These are phyloP conservation scores for Blepharisma undulans DNA, from an alignment of 169 alveolate genomes.

Conservation along the genomic window DNA sequence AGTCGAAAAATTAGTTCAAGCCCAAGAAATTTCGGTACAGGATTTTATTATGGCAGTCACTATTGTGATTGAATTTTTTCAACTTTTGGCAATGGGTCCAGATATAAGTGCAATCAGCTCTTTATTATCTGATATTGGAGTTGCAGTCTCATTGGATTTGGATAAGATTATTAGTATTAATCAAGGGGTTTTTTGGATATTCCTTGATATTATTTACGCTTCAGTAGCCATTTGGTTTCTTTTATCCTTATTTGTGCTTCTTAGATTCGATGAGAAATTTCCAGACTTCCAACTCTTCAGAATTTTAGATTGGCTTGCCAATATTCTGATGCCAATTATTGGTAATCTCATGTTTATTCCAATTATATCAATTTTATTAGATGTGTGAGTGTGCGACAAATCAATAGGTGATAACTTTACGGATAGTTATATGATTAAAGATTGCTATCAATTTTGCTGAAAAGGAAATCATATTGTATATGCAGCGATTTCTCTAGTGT, in stretches of 20 bases:
- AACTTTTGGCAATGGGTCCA: background rate
- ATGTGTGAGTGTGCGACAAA: background rate
- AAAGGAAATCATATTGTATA: background rate
- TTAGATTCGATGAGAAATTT: background rate
- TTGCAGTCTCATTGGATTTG: background rate
- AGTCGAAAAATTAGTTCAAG: background rate
- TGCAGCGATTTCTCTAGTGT: background rate
- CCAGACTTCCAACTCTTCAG: background rate
- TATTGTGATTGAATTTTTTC: background rate
- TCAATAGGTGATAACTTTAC: background rate
- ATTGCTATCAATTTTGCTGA: slow-evolving; percentile 30
- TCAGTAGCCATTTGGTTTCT: background rate
- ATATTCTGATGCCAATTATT: background rate
- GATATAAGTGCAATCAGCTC: background rate
- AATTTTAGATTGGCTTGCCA: background rate
- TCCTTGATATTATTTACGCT: background rate
- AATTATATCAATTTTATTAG: background rate
- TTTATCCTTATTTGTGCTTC: background rate
- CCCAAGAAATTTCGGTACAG: background rate
- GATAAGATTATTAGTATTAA: background rate
- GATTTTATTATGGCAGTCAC: background rate
- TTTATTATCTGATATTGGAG: background rate
- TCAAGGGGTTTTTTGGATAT: background rate
- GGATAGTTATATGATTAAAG: background rate
- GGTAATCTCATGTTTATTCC: slow-evolving; percentile 25